Percentiles rank a stretch among this genome's conserved stretches.
Evolutionary conservation across 2,329 filamentous ascomycete species (phyloP).

Genomic region (Cercospora sp.): DNA sequence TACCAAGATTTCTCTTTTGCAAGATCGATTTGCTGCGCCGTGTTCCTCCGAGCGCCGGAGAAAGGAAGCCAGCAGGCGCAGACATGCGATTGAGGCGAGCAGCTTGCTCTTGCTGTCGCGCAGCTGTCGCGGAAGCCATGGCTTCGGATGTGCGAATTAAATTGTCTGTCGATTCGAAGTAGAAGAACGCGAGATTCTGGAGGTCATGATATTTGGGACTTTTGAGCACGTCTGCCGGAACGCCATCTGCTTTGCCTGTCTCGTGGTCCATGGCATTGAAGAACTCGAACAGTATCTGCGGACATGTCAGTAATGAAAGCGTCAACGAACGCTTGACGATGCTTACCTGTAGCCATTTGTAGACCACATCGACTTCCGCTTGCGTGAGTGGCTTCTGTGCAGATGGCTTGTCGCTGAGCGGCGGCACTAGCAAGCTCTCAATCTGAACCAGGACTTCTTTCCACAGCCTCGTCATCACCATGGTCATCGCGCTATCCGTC

Average conservation of each 20-base stretch:
- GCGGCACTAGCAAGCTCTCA: slow-evolving; percentile 85
- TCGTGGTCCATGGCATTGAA: slow-evolving; percentile 91
- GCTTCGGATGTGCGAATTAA: slow-evolving; percentile 93
- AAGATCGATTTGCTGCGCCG: slow-evolving; percentile 66
- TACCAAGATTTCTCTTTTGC: slow-evolving; percentile 90
- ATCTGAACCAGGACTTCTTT: slow-evolving; percentile 94
- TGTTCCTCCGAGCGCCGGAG: slow-evolving; percentile 58
- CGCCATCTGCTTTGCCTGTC: slow-evolving; percentile 78
- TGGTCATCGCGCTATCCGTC: slow-evolving; percentile 93
- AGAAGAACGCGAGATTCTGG: slow-evolving; percentile 96
- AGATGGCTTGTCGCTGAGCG: slow-evolving; percentile 90
- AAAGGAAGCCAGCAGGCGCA: slow-evolving; percentile 56
- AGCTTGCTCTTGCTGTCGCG: slow-evolving; percentile 64
- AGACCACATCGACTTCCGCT: slow-evolving; percentile 91
- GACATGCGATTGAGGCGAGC: slow-evolving; percentile 63
- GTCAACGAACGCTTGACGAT: background rate
- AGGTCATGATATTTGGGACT: slow-evolving; percentile 98
- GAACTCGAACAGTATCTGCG: slow-evolving; percentile 76
- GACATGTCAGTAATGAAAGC: background rate
- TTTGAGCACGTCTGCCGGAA: slow-evolving; percentile 87
- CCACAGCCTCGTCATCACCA: slow-evolving; percentile 97
- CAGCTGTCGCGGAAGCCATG: slow-evolving; percentile 85
- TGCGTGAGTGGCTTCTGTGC: slow-evolving; percentile 78
- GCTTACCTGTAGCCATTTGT: slow-evolving; percentile 75
- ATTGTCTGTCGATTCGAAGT: slow-evolving; percentile 88